phyloP scores from a whole-genome alignment of 768 basidiomycete species.

The Kwoniella heveanensis region DNA sequence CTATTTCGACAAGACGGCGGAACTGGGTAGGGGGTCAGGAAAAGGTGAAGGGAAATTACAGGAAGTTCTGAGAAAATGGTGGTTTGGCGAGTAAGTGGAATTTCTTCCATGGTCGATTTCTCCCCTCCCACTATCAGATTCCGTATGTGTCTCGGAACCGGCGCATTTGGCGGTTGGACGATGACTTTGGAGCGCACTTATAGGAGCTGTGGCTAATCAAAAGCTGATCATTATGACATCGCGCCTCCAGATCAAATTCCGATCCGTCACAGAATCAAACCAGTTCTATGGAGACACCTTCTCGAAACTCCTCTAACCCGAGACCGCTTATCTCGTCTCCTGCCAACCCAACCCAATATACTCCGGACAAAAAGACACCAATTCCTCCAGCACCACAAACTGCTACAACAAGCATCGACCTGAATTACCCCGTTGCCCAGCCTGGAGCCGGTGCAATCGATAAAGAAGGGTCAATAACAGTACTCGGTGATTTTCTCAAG shows the following conservation, averaged over 20 bases:
- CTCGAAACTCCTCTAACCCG: not conserved
- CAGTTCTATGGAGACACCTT: conserved; percentile 17
- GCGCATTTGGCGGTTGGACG: no score
- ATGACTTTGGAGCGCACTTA: no score
- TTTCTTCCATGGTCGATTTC: no score
- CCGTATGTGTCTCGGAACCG: no score
- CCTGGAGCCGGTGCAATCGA: not conserved
- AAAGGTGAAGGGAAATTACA: conserved; percentile 32
- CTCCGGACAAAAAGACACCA: not conserved
- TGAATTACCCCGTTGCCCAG: no score
- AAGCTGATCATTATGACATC: no score
- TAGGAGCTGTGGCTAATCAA: no score
- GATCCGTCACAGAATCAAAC: conserved; percentile 19
- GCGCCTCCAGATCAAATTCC: conserved; percentile 21
- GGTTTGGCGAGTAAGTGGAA: conserved; percentile 44
- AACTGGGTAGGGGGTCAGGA: conserved; percentile 22
- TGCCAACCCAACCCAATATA: not conserved
- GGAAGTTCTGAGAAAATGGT: conserved; percentile 43
- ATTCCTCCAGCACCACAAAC: not conserved
- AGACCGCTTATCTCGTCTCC: conserved; percentile 13
- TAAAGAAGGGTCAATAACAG: not conserved
- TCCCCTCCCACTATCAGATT: no score
- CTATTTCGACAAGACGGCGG: conserved; percentile 19
- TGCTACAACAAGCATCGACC: not conserved
- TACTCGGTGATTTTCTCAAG: conserved; percentile 13